Conservation (phyloP, 1,139 yeast species). For the Saccharomycopsis hybrid region DNA sequence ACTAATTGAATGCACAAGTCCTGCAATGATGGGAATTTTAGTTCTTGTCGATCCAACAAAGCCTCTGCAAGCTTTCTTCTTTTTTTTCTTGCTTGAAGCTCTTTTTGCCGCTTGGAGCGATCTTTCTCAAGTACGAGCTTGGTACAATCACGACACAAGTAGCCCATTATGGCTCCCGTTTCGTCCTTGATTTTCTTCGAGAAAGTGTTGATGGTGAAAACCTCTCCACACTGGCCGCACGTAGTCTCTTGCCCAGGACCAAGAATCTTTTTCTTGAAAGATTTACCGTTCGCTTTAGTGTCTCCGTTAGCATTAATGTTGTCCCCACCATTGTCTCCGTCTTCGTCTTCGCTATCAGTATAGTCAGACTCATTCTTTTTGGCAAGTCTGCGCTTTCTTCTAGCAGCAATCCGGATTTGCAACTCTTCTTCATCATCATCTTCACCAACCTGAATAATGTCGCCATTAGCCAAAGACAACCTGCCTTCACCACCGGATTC, state of each 20-base stretch:
- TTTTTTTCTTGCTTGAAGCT: constrained; percentile 58
- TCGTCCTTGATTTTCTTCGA: constrained; percentile 46
- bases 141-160: constrained; percentile 64
- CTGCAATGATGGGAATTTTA: constrained; percentile 63
- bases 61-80: constrained; percentile 81
- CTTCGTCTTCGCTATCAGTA: constrained; percentile 32
- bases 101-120: constrained; percentile 42
- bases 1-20: constrained; percentile 72
- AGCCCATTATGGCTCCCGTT: constrained; percentile 40
- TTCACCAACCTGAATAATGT: too few species aligned
- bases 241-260: constrained; percentile 41
- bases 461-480: too few species aligned
- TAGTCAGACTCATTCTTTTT: constrained; percentile 31
- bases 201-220: constrained; percentile 58
- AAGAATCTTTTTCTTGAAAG: constrained; percentile 21
- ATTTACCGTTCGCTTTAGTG: too few species aligned
- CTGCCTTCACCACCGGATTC: too few species aligned
- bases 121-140: constrained; percentile 35
- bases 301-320: neutral
- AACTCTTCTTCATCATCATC: constrained; percentile 30
- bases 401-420: constrained; percentile 40
- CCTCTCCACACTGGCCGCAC: constrained; percentile 54
- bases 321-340: constrained; percentile 26
- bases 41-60: constrained; percentile 61
- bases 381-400: constrained; percentile 28